Evolutionary conservation across 495 filamentous ascomycete species (phyloP), one percentile per base, ranked within the genome.

Genomic region (Penicillium canariense): DNA sequence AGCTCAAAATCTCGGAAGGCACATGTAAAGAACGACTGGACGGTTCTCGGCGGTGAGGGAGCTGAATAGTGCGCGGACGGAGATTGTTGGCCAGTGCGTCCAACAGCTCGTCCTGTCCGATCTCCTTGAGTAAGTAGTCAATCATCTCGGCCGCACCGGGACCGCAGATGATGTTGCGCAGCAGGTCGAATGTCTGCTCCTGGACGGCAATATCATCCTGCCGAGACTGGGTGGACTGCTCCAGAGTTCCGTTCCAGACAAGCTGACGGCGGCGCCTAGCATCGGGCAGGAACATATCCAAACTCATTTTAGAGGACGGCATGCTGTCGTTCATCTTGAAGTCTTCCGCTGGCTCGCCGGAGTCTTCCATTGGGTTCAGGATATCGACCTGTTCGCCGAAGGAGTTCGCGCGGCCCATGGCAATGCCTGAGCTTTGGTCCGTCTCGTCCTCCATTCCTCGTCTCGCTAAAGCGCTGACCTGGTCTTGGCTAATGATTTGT

Each of bases 121-220:
- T 73, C 44, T 82, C 78, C 32, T 71, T 76, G 66, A 96, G 87
- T n/a, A 97, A 68, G 51, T 83, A 81, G 57, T 96, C 91, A 53
- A 96, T 87, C 85, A 96, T 91, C 57, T 90, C 87, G 7, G 80
- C 67, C 8, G 81, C 78, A 23, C 82, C 83, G 9, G 73, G 66
- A 11, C 86, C 87, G 51, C 84, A 86, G 56, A 96, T 86, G n/a
- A 96, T 76, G 67, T 98, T 98, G 42, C 91, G 81, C 48, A 98
- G 81, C 53, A 94, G 84, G 48, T 92, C 87, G 27, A 97, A 81
- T 0, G 84, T 90, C 67, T 97, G 91, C 56, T 96, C 90, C 66
- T 97, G 93, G 14, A 96, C 87, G 3, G 84, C 84, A 34, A 94
- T 77, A 48, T 92, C 90, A 62, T 95, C 90, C 50, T 84, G 84